phyloP scores from a whole-genome alignment of 306 rosid species.

The Medicago ruthenica region DNA sequence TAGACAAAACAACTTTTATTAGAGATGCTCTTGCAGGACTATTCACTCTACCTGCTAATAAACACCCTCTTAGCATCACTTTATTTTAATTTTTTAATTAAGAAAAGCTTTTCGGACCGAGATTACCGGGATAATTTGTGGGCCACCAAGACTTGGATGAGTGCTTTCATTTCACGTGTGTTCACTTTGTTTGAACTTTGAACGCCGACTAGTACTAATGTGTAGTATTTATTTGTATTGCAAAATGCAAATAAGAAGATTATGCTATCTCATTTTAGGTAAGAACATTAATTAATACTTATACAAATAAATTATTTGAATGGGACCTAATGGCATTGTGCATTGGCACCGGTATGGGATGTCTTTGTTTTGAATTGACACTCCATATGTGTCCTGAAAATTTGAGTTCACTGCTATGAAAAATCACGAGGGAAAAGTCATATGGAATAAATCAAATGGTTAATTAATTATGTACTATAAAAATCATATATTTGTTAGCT shows the following conservation, averaged over 20 bases:
- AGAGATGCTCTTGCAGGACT: no score
- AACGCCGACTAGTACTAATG: slow-evolving; percentile 32
- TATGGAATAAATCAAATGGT: no score
- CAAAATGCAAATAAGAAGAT: slow-evolving; percentile 10
- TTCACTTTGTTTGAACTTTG: slow-evolving; percentile 31
- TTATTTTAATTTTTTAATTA: not conserved
- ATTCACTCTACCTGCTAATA: no score
- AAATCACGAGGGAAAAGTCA: no score
- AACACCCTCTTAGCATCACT: no score
- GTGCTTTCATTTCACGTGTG: slow-evolving; percentile 28
- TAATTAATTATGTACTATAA: no score
- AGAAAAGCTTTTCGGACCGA: slow-evolving; percentile 38
- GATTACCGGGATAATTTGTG: slow-evolving; percentile 54
- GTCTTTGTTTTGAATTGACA: not conserved
- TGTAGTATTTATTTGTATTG: not conserved
- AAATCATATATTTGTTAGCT: no score
- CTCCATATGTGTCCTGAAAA: not conserved
- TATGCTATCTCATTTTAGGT: slow-evolving; percentile 3
- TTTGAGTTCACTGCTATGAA: not conserved
- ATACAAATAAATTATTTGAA: not conserved
- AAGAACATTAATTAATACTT: not conserved
- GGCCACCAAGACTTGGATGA: not conserved
- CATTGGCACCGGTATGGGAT: not conserved
- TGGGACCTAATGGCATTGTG: not conserved
- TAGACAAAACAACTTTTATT: no score